Conservation (phyloP, 495 filamentous ascomycete species). For the Penicillium bialowiezense region DNA sequence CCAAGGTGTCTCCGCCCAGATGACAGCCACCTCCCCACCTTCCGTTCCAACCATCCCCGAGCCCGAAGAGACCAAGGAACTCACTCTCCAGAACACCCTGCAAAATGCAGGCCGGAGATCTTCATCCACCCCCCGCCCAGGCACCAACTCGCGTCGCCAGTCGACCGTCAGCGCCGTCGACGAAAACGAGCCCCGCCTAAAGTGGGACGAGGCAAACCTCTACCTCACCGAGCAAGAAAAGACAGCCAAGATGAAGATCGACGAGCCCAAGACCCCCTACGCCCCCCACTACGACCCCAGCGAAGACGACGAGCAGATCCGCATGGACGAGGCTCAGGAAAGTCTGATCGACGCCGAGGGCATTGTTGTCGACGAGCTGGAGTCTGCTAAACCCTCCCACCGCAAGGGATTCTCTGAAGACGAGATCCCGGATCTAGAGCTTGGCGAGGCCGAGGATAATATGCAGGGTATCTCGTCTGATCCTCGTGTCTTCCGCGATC, state of each 20-base stretch:
- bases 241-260: constrained; percentile 95
- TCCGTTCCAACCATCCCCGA: constrained; percentile 28
- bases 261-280: constrained; percentile 96
- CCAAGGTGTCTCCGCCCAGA: constrained; percentile 6
- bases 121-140: constrained; percentile 63
- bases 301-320: constrained; percentile 78
- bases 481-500: constrained; percentile 46
- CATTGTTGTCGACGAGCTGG: constrained; percentile 69
- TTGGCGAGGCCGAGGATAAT: constrained; percentile 88
- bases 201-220: constrained; percentile 97
- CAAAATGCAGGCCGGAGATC: constrained; percentile 90
- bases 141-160: constrained; percentile 64
- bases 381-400: constrained; percentile 32
- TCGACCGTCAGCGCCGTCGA: constrained; percentile 49
- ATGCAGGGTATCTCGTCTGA: constrained; percentile 25
- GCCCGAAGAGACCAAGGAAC: constrained; percentile 63
- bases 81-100: constrained; percentile 89
- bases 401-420: constrained; percentile 53
- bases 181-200: constrained; percentile 69
- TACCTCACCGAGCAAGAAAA: constrained; percentile 96
- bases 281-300: constrained; percentile 85
- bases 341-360: constrained; percentile 54
- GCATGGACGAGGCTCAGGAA: constrained; percentile 33
- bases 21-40: constrained; percentile 20
- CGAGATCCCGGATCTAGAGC: constrained; percentile 87